Conservation (phyloP, 108 stramenopile genomes). For the Asterionellopsis glacialis region DNA sequence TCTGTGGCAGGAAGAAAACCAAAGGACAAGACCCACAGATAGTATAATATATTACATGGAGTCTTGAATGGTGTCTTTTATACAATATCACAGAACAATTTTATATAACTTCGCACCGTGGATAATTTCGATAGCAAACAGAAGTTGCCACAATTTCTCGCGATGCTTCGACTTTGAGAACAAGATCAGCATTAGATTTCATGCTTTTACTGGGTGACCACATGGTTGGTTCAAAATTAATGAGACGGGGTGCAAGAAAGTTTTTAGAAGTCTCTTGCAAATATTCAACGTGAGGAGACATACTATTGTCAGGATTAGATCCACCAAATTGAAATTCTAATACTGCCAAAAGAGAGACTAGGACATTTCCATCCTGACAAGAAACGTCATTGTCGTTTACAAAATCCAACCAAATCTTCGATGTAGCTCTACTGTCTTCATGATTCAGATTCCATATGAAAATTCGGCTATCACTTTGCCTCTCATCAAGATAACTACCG, state of each 20-base stretch:
- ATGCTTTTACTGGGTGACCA: background rate
- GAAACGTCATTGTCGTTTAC: background rate
- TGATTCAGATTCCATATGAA: background rate
- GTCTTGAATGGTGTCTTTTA: no score
- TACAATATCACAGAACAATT: background rate
- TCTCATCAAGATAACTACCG: background rate
- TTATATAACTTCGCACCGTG: constrained; percentile 37
- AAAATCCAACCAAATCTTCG: background rate
- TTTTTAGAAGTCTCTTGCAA: background rate
- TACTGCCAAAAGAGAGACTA: background rate
- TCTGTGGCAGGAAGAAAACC: no score
- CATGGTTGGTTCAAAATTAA: background rate
- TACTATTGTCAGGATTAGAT: background rate
- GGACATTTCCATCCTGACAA: background rate
- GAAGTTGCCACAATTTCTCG: constrained; percentile 26
- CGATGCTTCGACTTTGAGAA: background rate
- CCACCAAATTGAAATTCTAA: background rate
- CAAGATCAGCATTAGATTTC: background rate
- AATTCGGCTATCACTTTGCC: background rate
- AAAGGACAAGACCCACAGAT: no score
- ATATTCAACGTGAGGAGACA: background rate
- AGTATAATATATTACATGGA: no score
- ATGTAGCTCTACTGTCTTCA: background rate
- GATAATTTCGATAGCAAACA: constrained; percentile 39
- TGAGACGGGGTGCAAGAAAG: background rate